phyloP scores from a whole-genome alignment of 371 early-diverging fungal species.

The Mortierella sp. region DNA sequence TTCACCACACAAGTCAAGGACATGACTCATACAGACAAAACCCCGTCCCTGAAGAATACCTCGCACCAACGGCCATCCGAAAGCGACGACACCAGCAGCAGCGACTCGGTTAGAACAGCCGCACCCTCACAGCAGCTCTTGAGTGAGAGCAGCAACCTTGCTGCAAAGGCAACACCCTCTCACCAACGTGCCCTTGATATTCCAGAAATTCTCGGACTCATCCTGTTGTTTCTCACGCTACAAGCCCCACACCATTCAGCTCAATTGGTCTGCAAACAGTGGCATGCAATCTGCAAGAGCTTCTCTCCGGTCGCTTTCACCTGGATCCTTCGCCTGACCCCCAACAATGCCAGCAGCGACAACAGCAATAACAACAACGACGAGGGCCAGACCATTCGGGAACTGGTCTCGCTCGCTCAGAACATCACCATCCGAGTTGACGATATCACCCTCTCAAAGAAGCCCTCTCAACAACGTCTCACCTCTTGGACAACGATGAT shows the following conservation, averaged over 20 bases:
- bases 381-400: no score
- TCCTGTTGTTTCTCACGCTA: not conserved
- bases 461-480: not conserved
- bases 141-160: no score
- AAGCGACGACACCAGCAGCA: no score
- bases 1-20: no score
- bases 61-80: no score
- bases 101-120: no score
- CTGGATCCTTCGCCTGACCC: not conserved
- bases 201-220: not conserved
- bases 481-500: not conserved
- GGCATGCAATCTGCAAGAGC: not conserved
- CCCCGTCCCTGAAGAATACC: no score
- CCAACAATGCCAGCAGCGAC: not conserved
- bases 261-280: not conserved
- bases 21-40: no score
- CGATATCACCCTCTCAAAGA: not conserved
- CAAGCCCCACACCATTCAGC: no score
- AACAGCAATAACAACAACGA: not conserved
- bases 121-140: no score
- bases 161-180: not conserved
- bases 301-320: not conserved
- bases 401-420: not conserved
- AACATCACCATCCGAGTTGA: not conserved
- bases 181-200: not conserved